A percentile compares a stretch with the other conserved stretches of the same genome.
Evolutionary conservation across 1,284 basidiomycete species (phyloP).

Genomic region (Sphaerobolus stellatus): DNA sequence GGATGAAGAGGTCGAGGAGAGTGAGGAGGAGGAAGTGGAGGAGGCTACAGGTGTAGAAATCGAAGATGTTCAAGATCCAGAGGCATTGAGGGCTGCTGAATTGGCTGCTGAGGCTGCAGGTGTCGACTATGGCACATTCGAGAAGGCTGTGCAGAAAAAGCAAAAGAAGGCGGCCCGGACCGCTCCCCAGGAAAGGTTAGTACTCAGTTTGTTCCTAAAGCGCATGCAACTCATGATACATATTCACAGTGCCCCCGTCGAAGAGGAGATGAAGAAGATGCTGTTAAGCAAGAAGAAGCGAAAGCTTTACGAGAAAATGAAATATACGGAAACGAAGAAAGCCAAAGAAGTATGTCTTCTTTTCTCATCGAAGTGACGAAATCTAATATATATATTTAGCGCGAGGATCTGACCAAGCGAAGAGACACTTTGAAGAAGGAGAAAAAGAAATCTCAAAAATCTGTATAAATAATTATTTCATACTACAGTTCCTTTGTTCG

Average conservation of each 20-base stretch:
- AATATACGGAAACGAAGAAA: constrained; percentile 82
- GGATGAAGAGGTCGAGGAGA: constrained; percentile 32
- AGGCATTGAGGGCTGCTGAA: constrained; percentile 84
- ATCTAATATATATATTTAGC: constrained; percentile 11
- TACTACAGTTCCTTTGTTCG: too few species aligned
- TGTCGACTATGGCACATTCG: constrained; percentile 81
- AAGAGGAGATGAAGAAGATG: constrained; percentile 96
- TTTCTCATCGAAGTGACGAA: constrained; percentile 5
- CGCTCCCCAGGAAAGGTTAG: background rate
- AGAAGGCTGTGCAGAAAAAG: constrained; percentile 74
- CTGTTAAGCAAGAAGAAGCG: constrained; percentile 97
- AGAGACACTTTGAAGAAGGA: constrained; percentile 24
- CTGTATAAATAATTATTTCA: too few species aligned
- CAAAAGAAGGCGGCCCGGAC: too few species aligned
- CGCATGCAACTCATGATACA: constrained; percentile 17
- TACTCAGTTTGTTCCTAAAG: constrained; percentile 7
- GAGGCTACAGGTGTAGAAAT: constrained; percentile 29
- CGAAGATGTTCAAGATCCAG: constrained; percentile 52
- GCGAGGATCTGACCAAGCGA: constrained; percentile 25
- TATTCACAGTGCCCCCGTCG: constrained; percentile 42
- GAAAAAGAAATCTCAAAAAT: constrained; percentile 24
- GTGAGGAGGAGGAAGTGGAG: constrained; percentile 40
- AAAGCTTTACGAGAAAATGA: constrained; percentile 96
- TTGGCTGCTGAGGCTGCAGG: constrained; percentile 91
- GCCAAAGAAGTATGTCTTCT: constrained; percentile 69